A percentile compares a stretch with the other conserved stretches of the same genome.
These are phyloP conservation scores for Malus sylvestris DNA, from an alignment of 306 rosid species.

Conservation along the genomic window DNA sequence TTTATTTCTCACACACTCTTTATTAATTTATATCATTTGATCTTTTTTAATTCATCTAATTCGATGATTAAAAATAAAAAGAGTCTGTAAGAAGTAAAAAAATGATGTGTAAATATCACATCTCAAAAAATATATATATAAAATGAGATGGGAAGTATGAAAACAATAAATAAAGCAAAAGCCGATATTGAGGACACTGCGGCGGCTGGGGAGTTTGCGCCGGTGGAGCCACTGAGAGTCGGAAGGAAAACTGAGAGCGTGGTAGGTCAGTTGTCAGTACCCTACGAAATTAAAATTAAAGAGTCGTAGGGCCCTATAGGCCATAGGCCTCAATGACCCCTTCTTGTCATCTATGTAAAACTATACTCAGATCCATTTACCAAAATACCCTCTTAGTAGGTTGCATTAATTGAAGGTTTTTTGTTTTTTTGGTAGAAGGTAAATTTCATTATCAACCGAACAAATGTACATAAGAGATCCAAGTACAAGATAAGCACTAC, in stretches of 20 bases:
- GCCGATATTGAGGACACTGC: neutral
- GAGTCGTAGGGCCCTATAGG: conserved; percentile 9
- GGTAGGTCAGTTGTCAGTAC: neutral
- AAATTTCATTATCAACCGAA: no score
- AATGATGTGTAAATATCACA: no score
- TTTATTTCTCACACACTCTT: no score
- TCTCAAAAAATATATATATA: neutral
- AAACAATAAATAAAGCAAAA: neutral
- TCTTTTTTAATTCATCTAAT: no score
- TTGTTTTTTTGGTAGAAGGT: no score
- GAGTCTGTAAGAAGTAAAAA: no score
- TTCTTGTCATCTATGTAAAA: neutral
- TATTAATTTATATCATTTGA: no score
- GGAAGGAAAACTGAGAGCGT: neutral
- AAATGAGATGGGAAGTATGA: neutral
- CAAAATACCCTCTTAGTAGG: neutral
- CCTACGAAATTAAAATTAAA: neutral
- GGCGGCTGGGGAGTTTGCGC: neutral
- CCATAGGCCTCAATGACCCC: neutral
- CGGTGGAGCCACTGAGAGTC: neutral
- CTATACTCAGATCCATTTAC: neutral
- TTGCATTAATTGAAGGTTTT: neutral
- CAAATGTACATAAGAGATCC: no score
- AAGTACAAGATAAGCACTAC: no score
- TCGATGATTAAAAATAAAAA: rapidly evolving